Base-by-base conservation (phyloP, 495 filamentous ascomycete species). In the Xylaria acuta region DNA sequence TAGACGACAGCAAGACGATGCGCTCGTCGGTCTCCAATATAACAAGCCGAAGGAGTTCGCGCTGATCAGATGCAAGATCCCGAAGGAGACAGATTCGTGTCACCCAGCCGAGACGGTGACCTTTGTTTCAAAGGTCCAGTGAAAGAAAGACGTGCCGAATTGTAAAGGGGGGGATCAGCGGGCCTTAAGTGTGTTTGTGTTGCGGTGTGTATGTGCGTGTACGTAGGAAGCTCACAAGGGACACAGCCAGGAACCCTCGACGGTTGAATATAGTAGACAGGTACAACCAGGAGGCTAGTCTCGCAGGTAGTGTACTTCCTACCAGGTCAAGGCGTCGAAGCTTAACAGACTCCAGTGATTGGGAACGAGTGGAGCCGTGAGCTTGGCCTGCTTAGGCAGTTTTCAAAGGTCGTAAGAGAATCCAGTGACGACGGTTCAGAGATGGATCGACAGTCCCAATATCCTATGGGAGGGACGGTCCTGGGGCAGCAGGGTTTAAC, bases 141-240 rank as follows among this genome's bases (percentile, higher is more conserved):
- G 77, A 78, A 72, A 80, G 81, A 82, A 82, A 82, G 84, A 80
- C 74, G 75, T 82, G 78, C 74, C 80, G 77, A 77, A 80, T 80
- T 79, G 79, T 75, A 76, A 78, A 87, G 86, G 87, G 86, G 49
- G 87, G 89, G 91, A 93, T 93, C 90, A 90, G 89, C 91, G 89
- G 86, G 87, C 87, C 89, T 92, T 93, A 92, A 90, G 90, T 92
- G 85, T 85, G 82, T 81, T 80, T 80, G 82, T 72, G 63, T 67
- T 59, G 89, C 91, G 89, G 87, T 88, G 87, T 88, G 91, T 92
- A 92, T 89, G 34, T 58, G 84, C 85, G 81, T 80, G 78, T 30
- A 77, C 79, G 78, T 79, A 80, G 79, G 71, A 74, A 73, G 70
- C 69, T 75, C 49, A 66, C 63, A 73, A 80, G 82, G 79, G 74